A percentile compares a stretch with the other conserved stretches of the same genome.
These are phyloP conservation scores for Pistacia integerrima DNA, from an alignment of 345 rosid genomes.

Conservation along the genomic window DNA sequence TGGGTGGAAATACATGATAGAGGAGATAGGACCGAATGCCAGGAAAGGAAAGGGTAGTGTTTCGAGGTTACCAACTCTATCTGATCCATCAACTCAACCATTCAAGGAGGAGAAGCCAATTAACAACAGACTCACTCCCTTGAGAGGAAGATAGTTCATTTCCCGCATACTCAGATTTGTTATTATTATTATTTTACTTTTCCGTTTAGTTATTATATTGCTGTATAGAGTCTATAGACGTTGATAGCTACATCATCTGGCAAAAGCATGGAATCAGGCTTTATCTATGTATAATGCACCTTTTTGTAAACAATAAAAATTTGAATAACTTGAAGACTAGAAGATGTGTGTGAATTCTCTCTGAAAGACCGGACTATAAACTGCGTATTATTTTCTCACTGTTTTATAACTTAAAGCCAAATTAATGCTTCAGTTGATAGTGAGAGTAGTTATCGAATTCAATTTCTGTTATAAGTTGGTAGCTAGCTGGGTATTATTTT, in stretches of 20 bases:
- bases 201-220: background rate
- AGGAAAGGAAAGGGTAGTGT: constrained; percentile 92
- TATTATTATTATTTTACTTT: too few species aligned
- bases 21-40: constrained; percentile 96
- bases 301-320: background rate
- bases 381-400: background rate
- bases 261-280: background rate
- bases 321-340: background rate
- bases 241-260: background rate
- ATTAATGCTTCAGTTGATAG: too few species aligned
- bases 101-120: constrained; percentile 67
- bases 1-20: constrained; percentile 97
- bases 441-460: background rate
- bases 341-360: background rate
- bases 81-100: constrained; percentile 83
- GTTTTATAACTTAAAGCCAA: too few species aligned
- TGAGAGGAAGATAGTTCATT: constrained; percentile 43
- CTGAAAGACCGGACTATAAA: background rate
- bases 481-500: background rate
- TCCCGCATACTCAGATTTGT: background rate
- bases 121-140: constrained; percentile 29
- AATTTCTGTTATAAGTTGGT: background rate
- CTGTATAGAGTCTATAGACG: background rate
- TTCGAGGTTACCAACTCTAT: constrained; percentile 75
- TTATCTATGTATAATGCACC: background rate